Conservation (phyloP, 768 basidiomycete species). For the Candolleomyces aberdarensis region DNA sequence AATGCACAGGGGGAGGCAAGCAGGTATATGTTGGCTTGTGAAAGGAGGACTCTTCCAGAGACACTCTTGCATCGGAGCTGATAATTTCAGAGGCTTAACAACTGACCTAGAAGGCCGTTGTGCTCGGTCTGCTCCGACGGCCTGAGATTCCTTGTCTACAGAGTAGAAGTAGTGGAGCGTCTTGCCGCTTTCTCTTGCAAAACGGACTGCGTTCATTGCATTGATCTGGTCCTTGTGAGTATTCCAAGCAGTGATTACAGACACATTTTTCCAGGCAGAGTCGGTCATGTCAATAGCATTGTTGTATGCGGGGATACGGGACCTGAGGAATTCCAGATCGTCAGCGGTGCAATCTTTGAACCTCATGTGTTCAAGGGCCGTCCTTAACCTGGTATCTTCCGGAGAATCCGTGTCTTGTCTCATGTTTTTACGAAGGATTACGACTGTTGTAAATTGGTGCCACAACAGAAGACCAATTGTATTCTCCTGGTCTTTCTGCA, state of each 20-base stretch:
- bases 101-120: not conserved
- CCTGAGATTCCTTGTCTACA: constrained; percentile 11
- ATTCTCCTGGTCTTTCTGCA: constrained; percentile 12
- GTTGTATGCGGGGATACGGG: constrained; percentile 15
- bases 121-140: not conserved
- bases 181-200: constrained; percentile 27
- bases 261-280: constrained; percentile 22
- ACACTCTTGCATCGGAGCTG: not conserved
- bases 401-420: not conserved
- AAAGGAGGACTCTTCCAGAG: not conserved
- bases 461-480: constrained; percentile 25
- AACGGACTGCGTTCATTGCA: constrained; percentile 18
- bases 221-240: constrained; percentile 30
- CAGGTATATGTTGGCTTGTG: constrained; percentile 10
- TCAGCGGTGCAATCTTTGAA: constrained; percentile 19
- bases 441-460: constrained; percentile 28
- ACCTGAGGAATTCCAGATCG: constrained; percentile 24
- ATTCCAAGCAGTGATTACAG: constrained; percentile 30
- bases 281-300: constrained; percentile 15
- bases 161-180: constrained; percentile 25
- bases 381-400: constrained; percentile 24
- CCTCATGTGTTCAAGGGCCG: constrained; percentile 27
- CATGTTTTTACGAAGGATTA: constrained; percentile 19
- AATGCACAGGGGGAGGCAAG: constrained; percentile 16
- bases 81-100: not conserved